Base-by-base conservation (phyloP, 2,329 filamentous ascomycete species). In the Stemphylium lycopersici region DNA sequence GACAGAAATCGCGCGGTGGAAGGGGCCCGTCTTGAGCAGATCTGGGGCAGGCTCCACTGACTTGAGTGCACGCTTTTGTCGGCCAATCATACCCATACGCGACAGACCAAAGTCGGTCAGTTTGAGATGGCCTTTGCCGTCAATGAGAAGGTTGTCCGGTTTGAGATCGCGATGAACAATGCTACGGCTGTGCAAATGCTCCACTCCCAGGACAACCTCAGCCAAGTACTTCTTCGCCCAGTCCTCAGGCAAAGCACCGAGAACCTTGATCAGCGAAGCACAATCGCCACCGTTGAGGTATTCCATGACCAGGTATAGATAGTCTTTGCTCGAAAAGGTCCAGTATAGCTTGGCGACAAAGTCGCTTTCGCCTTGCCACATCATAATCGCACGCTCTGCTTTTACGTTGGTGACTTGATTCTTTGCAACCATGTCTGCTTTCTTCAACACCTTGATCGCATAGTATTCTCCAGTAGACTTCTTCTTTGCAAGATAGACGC, bases 361-460 rank as follows among this genome's bases (percentile, higher is more conserved):
- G 56, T 99, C 95, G 74, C 96, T 99, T 76, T 98, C 92, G 18
- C 95, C 95, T 78, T 99, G 95, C 91, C 95, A 98, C 95, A 99
- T 99, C 95, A 99, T 98, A 72, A 99, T 99, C 18, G 96, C 96
- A 63, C 95, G 86, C 77, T 99, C 95, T 7, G 96, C 95, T 77
- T 99, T 98, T 69, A 99, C 95, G 70, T 99, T 99, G 64, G 95
- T 96, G 65, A 99, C 93, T 73, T 99, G 95, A 74, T 99, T 99
- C 78, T 99, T 99, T 58, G 95, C 95, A 59, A 99, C 91, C 95
- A 99, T 99, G 80, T 99, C 95, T n/a, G 95, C 93, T 77, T 99
- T 99, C 73, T 98, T 98, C 55, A 99, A 77, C 1, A 98, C 95
- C 72, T 99, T 99, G 79, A 99, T 98, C 8, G 95, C 95, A 74